These are phyloP conservation scores for Daedaleopsis nitida DNA, from an alignment of 768 basidiomycete species.

Conservation along the genomic window DNA sequence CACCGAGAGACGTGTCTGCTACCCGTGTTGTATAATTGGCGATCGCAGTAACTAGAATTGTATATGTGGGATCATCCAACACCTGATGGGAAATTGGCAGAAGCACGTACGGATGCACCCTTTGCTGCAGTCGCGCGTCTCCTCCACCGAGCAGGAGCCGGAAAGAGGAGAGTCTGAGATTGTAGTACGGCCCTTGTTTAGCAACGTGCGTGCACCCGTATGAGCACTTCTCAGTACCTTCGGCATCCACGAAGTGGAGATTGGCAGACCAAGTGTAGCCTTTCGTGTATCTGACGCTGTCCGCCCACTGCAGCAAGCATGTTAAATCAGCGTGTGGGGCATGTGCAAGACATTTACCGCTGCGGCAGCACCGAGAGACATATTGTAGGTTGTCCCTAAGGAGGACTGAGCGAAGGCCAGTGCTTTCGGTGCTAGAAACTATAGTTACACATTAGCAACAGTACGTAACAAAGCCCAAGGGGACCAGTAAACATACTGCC, in stretches of 20 bases:
- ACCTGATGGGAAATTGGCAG: neutral
- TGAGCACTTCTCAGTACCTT: conserved; percentile 24
- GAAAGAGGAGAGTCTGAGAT: conserved; percentile 11
- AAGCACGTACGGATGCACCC: conserved; percentile 33
- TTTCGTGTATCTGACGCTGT: conserved; percentile 43
- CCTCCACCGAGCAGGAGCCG: conserved; percentile 48
- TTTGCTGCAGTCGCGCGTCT: conserved; percentile 47
- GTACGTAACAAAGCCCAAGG: neutral
- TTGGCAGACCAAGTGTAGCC: conserved; percentile 31
- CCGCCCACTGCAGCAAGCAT: conserved; percentile 46
- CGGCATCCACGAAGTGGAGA: conserved; percentile 54
- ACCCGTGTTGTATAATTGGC: conserved; percentile 57
- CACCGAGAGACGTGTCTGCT: conserved; percentile 42
- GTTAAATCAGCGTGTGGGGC: neutral
- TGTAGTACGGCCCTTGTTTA: neutral
- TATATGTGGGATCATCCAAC: no score
- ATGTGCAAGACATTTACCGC: conserved; percentile 34
- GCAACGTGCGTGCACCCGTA: neutral
- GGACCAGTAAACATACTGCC: neutral
- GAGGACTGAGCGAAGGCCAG: conserved; percentile 48
- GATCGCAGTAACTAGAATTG: conserved; percentile 38
- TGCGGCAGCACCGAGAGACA: conserved; percentile 51
- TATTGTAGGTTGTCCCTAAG: conserved; percentile 43
- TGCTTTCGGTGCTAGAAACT: conserved; percentile 54
- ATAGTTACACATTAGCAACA: neutral